Evolutionary conservation across 306 rosid genomes (phyloP), one percentile per base, ranked within the genome.

Genomic region (Quercus suber): DNA sequence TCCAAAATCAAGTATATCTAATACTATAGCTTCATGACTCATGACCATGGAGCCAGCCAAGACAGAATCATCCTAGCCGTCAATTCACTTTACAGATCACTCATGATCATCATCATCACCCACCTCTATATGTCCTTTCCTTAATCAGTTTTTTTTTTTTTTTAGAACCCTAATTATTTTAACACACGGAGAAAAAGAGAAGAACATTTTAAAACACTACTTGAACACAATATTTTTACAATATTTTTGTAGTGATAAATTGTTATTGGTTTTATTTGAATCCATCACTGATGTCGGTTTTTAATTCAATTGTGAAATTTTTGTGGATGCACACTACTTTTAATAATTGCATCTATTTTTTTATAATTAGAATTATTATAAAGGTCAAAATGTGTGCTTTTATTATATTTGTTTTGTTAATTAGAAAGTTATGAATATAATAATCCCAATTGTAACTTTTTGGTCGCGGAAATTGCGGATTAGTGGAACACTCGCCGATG

Each of bases 381-480:
- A 11, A 77, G 60, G 79, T 78, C 71, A 72, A 82, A 70, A 55
- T 67, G 30, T 20, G 57, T 71, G 18, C 52, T 55, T 9, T 14
- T 52, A 56, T 65, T 27, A 52, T 28, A 19, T 43, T 68, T 30
- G 17, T 25, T 60, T 14, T 19, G 19, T 13, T 23, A 35, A 45
- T 63, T 65, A 53, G 37, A 59, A 57, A 45, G 21, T 55, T 35
- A 43, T 57, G 7, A 75, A 4, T 73, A 55, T 55, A 30, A 35
- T 65, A 73, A 81, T 85, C 76, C 81, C 71, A 52, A 25, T 70
- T 57, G 27, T 55, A 55, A 64, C 72, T 55, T 78, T 78, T 78
- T 75, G 69, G 45, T 43, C 33, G 81, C 86, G 81, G 58, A 74
- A 71, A 75, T 82, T 82, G 25, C 81, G 86, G 83, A 69, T 77